Evolutionary conservation across 2,329 filamentous ascomycete species (phyloP).

Genomic region (Thelonectria blattea): DNA sequence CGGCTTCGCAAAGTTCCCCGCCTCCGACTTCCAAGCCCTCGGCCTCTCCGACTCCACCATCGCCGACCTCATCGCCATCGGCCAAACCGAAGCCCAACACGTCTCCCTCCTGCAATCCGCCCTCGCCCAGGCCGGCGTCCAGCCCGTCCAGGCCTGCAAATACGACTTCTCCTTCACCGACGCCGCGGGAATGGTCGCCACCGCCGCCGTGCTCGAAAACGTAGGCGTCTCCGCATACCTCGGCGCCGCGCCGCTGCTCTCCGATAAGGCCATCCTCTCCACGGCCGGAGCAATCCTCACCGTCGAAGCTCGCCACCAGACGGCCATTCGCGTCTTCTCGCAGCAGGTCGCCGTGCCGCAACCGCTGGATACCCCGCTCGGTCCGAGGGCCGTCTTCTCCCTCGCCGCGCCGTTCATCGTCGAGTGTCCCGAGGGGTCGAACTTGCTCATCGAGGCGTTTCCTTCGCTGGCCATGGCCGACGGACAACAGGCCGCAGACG

Average conservation of each 20-base stretch:
- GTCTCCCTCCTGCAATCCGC: conserved; percentile 49
- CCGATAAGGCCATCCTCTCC: conserved; percentile 63
- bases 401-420: conserved; percentile 75
- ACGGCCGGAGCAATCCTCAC: conserved; percentile 75
- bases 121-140: conserved; percentile 61
- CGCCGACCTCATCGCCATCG: conserved; percentile 64
- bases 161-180: conserved; percentile 79
- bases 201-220: conserved; percentile 73
- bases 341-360: conserved; percentile 66
- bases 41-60: conserved; percentile 41
- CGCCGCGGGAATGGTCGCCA: conserved; percentile 70
- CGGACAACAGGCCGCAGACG: conserved; percentile 48
- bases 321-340: conserved; percentile 69
- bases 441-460: conserved; percentile 66
- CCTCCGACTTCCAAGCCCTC: conserved; percentile 66
- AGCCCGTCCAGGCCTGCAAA: conserved; percentile 71
- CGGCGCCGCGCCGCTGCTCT: conserved; percentile 71
- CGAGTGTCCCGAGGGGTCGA: conserved; percentile 71
- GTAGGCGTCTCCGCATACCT: conserved; percentile 77
- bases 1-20: conserved; percentile 71
- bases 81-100: conserved; percentile 63
- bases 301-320: conserved; percentile 76
- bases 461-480: conserved; percentile 59
- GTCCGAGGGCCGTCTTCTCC: conserved; percentile 73
- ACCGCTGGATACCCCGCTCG: conserved; percentile 73